A percentile compares a stretch with the other conserved stretches of the same genome.
Conservation (phyloP, 2,329 filamentous ascomycete species). For the Penicillium sp. region DNA sequence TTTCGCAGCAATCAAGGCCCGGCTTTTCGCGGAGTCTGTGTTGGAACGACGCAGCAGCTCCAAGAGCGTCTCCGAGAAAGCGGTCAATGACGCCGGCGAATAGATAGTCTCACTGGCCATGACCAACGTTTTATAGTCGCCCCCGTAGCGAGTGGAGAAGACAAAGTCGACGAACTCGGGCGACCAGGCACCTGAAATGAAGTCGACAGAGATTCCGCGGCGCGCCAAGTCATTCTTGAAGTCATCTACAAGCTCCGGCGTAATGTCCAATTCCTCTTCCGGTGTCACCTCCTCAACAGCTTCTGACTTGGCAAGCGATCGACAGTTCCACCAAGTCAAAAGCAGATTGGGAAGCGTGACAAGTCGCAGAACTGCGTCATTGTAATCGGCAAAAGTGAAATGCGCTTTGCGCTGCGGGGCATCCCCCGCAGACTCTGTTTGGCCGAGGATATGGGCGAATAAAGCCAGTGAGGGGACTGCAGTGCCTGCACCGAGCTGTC, state of each 20-base stretch:
- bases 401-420: constrained; percentile 33
- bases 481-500: constrained; percentile 62
- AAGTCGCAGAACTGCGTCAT: constrained; percentile 57
- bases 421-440: constrained; percentile 8
- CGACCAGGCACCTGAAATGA: constrained; percentile 62
- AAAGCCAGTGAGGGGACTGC: constrained; percentile 58
- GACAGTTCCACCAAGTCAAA: constrained; percentile 50
- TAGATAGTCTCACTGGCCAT: constrained; percentile 67
- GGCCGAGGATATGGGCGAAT: constrained; percentile 51
- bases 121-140: constrained; percentile 46
- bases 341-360: constrained; percentile 62
- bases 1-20: constrained; percentile 61
- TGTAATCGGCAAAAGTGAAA: constrained; percentile 63
- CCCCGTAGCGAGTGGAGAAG: constrained; percentile 31
- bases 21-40: constrained; percentile 27
- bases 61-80: constrained; percentile 57
- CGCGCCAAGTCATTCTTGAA: constrained; percentile 47
- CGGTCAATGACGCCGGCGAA: constrained; percentile 51
- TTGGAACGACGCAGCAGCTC: constrained; percentile 47
- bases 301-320: constrained; percentile 4
- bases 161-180: constrained; percentile 47
- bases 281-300: constrained; percentile 5
- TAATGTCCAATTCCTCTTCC: constrained; percentile 48
- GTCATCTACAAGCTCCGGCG: constrained; percentile 43
- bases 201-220: constrained; percentile 49